A percentile compares a stretch with the other conserved stretches of the same genome.
Conservation (phyloP, 108 stramenopile species). For the Skeletonema tropicum region DNA sequence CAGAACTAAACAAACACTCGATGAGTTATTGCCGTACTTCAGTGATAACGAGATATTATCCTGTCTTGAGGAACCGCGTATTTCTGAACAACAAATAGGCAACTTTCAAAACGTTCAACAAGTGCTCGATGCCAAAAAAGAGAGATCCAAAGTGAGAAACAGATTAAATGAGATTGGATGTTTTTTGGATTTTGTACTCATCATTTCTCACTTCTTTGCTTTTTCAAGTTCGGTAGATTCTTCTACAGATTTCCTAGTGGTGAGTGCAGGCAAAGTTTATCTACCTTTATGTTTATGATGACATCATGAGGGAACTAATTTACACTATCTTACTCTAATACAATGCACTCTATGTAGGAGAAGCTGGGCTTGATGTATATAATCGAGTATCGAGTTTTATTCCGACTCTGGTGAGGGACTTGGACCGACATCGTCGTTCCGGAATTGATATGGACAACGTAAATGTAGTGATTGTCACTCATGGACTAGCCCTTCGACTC, state of each 20-base stretch:
- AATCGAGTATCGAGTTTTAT: conserved; percentile 66
- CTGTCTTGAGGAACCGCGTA: conserved; percentile 68
- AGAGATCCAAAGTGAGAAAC: conserved; percentile 40
- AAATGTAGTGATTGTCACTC: conserved; percentile 86
- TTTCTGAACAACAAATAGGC: conserved; percentile 86
- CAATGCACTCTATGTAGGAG: neutral
- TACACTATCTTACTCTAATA: neutral
- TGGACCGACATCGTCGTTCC: conserved; percentile 1
- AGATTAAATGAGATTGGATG: too few relatives aligned
- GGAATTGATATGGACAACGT: conserved; percentile 31
- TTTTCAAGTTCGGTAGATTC: conserved; percentile 55
- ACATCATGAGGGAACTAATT: neutral
- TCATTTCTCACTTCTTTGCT: too few relatives aligned
- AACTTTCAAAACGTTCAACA: conserved; percentile 71
- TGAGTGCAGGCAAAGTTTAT: conserved; percentile 16
- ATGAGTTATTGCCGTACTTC: conserved; percentile 44
- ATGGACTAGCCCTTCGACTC: conserved; percentile 82
- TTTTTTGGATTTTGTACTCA: too few relatives aligned
- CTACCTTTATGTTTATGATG: neutral
- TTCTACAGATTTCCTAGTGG: conserved; percentile 64
- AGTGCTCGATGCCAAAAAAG: conserved; percentile 51
- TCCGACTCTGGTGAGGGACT: conserved; percentile 67
- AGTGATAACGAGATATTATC: neutral
- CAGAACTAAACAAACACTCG: conserved; percentile 58
- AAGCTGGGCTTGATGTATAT: conserved; percentile 65